Evolutionary conservation across 257 asterid genomes (phyloP).

Genomic region (Jacaranda copaia): DNA sequence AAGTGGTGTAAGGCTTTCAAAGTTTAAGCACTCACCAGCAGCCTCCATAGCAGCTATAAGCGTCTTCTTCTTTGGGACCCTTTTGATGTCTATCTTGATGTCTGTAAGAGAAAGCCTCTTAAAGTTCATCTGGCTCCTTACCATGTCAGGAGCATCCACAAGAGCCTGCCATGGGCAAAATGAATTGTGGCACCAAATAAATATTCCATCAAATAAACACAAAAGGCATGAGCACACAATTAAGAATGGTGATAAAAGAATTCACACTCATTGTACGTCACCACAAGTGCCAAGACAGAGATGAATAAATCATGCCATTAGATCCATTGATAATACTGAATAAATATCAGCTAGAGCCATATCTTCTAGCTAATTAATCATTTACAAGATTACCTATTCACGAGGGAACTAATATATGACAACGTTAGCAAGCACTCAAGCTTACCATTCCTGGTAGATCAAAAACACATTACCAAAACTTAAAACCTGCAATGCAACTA

Average conservation of each 20-base stretch:
- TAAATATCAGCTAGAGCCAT: not conserved
- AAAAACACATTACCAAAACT: not conserved
- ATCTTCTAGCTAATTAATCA: no score
- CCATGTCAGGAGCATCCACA: slow-evolving; percentile 68
- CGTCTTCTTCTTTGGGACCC: slow-evolving; percentile 62
- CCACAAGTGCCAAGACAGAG: not conserved
- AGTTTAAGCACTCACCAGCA: slow-evolving; percentile 49
- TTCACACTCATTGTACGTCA: not conserved
- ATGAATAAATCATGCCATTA: not conserved
- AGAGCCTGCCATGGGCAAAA: slow-evolving; percentile 49
- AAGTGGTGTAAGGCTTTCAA: not conserved
- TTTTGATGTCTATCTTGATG: slow-evolving; percentile 60
- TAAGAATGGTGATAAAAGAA: not conserved
- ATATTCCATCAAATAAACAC: not conserved
- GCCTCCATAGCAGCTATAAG: slow-evolving; percentile 69
- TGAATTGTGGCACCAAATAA: not conserved
- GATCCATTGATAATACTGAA: not conserved
- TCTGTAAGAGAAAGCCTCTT: slow-evolving; percentile 68
- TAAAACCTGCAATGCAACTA: no score
- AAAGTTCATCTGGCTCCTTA: slow-evolving; percentile 66
- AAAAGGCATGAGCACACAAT: not conserved
- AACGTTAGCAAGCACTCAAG: not conserved
- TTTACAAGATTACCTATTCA: not conserved
- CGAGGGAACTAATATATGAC: no score
- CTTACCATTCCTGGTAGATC: not conserved